Conservation (phyloP, 305 asterid genomes). For the Fraxinus sp. region DNA sequence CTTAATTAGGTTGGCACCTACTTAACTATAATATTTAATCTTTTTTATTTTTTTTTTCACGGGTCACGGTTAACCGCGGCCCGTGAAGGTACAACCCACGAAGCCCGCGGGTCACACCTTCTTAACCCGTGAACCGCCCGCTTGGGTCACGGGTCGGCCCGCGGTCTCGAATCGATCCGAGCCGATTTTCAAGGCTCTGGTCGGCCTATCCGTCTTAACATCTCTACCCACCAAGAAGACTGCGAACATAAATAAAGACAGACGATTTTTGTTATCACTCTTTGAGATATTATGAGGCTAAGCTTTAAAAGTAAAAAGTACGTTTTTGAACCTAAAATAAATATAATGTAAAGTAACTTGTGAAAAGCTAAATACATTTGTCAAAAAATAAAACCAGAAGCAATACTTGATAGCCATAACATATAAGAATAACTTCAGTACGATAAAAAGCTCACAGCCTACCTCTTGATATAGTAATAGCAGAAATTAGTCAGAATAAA, state of each 20-base stretch:
- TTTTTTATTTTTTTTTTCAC: too few species aligned
- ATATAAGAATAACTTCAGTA: not conserved
- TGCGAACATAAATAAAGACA: not conserved
- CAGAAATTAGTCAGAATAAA: not conserved
- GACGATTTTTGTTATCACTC: not conserved
- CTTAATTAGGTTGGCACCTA: too few species aligned
- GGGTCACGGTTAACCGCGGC: too few species aligned
- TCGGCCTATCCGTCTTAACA: too few species aligned
- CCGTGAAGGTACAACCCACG: too few species aligned
- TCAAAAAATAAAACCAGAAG: not conserved
- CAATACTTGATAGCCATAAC: not conserved
- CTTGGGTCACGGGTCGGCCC: too few species aligned
- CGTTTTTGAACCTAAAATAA: not conserved
- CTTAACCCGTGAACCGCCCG: too few species aligned
- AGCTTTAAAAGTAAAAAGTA: not conserved
- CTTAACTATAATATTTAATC: too few species aligned
- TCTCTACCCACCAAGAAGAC: not conserved
- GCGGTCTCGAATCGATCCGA: too few species aligned
- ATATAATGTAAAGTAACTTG: not conserved
- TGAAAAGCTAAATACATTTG: not conserved
- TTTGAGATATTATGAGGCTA: not conserved
- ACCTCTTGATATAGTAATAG: not conserved
- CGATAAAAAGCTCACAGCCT: not conserved
- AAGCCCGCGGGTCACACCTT: too few species aligned
- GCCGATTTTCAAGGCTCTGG: too few species aligned